phyloP scores from a whole-genome alignment of 2,329 filamentous ascomycete genomes.

The Ceratocystis eucalypticola region DNA sequence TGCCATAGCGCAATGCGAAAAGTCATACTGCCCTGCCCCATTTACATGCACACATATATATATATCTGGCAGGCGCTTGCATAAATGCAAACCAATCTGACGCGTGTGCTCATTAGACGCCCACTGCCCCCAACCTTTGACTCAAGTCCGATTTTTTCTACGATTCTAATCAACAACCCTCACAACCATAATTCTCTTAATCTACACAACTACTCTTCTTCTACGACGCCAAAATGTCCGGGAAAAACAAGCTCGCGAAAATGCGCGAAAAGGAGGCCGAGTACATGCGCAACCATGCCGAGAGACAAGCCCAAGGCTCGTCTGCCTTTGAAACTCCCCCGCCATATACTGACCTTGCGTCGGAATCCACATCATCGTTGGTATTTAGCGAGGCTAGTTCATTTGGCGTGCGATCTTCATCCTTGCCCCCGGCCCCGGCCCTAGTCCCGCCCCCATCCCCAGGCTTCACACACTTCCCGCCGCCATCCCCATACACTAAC shows the following conservation, averaged over 20 bases:
- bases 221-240: background rate
- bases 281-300: conserved; percentile 11
- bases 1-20: no score
- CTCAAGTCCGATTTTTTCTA: no score
- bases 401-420: background rate
- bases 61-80: no score
- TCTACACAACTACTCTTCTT: no score
- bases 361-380: background rate
- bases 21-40: no score
- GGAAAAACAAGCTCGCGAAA: background rate
- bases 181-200: no score
- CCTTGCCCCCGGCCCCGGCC: no score
- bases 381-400: background rate
- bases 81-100: no score
- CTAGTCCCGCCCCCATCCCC: background rate
- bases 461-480: background rate
- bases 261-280: conserved; percentile 11
- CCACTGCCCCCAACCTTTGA: no score
- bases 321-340: background rate
- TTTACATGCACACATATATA: no score
- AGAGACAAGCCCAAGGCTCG: background rate
- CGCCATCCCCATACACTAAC: background rate
- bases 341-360: background rate
- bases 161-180: no score
- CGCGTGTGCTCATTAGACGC: no score